These are phyloP conservation scores for Fusarium gaditjirri DNA, from an alignment of 2,329 filamentous ascomycete genomes.

Conservation along the genomic window DNA sequence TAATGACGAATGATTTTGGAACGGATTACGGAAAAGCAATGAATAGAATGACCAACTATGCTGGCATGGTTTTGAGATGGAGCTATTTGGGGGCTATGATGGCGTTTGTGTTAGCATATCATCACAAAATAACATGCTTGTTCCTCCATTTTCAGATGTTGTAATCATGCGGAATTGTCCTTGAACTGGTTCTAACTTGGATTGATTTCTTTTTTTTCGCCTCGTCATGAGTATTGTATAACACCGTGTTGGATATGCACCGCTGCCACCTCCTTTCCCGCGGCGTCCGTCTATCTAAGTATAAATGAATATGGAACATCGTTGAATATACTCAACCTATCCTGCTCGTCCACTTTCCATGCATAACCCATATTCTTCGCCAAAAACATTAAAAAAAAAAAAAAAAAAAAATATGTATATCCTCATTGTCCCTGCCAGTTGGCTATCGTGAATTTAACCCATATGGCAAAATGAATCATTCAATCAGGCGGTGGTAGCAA, in stretches of 20 bases:
- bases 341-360: slow-evolving; percentile 10
- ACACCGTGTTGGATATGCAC: slow-evolving; percentile 12
- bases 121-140: slow-evolving; percentile 4
- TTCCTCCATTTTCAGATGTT: not conserved
- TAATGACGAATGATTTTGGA: slow-evolving; percentile 19
- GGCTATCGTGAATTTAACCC: not conserved
- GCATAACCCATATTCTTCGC: not conserved
- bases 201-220: slow-evolving; percentile 1
- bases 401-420: slow-evolving; percentile 21
- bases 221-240: slow-evolving; percentile 8
- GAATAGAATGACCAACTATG: slow-evolving; percentile 33
- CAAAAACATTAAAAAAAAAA: slow-evolving; percentile 5
- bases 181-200: not conserved
- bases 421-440: not conserved
- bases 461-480: slow-evolving; percentile 1
- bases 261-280: slow-evolving; percentile 3
- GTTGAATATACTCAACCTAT: not conserved
- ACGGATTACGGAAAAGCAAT: slow-evolving; percentile 17
- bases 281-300: slow-evolving; percentile 25
- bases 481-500: slow-evolving; percentile 2
- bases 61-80: slow-evolving; percentile 34
- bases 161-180: not conserved
- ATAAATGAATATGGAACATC: not conserved
- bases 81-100: slow-evolving; percentile 1
- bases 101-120: slow-evolving; percentile 1